Evolutionary conservation across 176 grass and related monocot genomes (phyloP), one percentile per base, ranked within the genome.

Genomic region (maize (Zea mays)): DNA sequence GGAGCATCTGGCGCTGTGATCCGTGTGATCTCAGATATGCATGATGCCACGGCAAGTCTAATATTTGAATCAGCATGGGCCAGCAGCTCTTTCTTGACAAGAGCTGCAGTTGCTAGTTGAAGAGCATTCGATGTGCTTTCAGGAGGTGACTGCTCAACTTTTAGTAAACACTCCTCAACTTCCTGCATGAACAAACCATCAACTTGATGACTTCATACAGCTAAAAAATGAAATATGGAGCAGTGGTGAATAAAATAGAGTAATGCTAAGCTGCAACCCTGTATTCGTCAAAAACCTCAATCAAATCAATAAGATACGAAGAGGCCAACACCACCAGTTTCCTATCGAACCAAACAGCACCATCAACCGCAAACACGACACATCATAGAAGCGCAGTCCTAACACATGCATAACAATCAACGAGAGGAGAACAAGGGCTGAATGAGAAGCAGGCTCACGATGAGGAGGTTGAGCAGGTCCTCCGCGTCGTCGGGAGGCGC

Each of bases 1-100:
- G 96, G 96, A 63, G 90, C 88, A 44, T 99, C 90, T 4, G 96
- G 96, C 27, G 96, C 96, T 3, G 90, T 96, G 72, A 99, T 91
- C 62, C 96, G 90, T 15, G 92, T 99, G 20, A 99, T 73, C 74
- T 99, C 96, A 74, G 90, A 90, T 45, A 99, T 83, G 74, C 96
- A 99, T 42, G 92, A 90, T 63, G 88, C 82, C 6, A 96, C 88
- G 4, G 72, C 71, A 84, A 96, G 81, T 44, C 54, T 91, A 13
- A 96, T 86, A 56, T 93, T 70, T n/a, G 58, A 38, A 8, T 86
- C 55, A 14, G 43, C 13, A 71, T 96, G 88, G 34, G 43, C 38
- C 61, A 99, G 13, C 27, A 99, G 55, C 15, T 84, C 88, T 58
- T 77, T 85, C 54, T 69, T 83, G 33, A 88, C 84, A 14, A 99